Evolutionary conservation across 192 early-diverging fungal species (phyloP), one percentile per base, ranked within the genome.

Genomic region (Gaertneriomyces semiglobifer): DNA sequence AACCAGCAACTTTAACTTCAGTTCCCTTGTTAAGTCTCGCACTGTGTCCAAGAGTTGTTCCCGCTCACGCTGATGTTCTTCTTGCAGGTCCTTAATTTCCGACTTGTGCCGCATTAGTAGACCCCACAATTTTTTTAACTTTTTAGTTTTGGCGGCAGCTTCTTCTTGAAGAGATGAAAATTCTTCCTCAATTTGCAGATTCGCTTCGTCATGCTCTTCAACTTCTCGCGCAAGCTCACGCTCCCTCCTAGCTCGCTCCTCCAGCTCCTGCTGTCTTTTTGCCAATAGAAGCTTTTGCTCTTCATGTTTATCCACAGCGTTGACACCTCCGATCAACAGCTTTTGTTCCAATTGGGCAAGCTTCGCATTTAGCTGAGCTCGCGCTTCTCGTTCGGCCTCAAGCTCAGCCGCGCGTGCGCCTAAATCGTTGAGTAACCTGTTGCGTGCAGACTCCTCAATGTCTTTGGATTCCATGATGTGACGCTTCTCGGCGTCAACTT

Each of bases 121-220:
- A 9, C 66, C 65, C 74, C 84, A 87, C 10, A 87, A 73, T 60
- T 82, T 80, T 57, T 79, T 84, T 10, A 87, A 60, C 66, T 87
- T 87, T 19, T 68, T 58, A 9, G 82, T 84, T 66, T 87, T 86
- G 41, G 79, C 79, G 6, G 78, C 77, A 41, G 79, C 82, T 65
- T 84, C 84, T 74, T 87, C 86, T 67, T 86, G 84, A 18, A 87
- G 66, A 7, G 77, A 78, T 7, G 76, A 62, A 58, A 78, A 87
- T 71, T 82, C 75, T 57, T 86, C 86, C 65, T 87, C 86, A 50
- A 87, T 86, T 62, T 84, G 84, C 16, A 87, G 63, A 60, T 79
- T 77, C 18, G 71, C 20, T 62, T 86, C 84, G 41, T 84, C 86
- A 41, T 79, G 73, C 50, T 84, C 79, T 57, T 79, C 75, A 10